Percentiles rank a stretch among this genome's conserved stretches.
Conservation (phyloP, 2,329 filamentous ascomycete species). For the Fusarium mangiferae region DNA sequence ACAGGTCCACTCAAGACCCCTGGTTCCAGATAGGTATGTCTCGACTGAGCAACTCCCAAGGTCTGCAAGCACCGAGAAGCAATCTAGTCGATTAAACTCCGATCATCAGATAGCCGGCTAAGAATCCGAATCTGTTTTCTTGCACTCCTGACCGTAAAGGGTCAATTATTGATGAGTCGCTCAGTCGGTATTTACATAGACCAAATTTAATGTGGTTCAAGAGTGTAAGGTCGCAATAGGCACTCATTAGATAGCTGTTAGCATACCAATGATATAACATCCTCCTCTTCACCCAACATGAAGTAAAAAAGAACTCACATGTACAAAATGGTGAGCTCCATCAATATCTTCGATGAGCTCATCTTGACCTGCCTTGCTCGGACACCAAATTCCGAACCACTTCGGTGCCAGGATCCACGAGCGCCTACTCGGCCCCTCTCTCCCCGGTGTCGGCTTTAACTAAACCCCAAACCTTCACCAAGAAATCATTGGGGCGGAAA, state of each 20-base stretch:
- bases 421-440: constrained; percentile 38
- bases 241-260: background rate
- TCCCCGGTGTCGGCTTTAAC: constrained; percentile 42
- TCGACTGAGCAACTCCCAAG: constrained; percentile 33
- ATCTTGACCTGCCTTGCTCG: constrained; percentile 11
- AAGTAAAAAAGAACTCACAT: background rate
- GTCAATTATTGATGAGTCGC: constrained; percentile 13
- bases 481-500: constrained; percentile 42
- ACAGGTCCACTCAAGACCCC: constrained; percentile 24
- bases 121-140: background rate
- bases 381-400: constrained; percentile 39
- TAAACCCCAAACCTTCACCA: constrained; percentile 15
- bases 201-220: background rate
- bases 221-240: too few species aligned
- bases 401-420: constrained; percentile 2
- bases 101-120: constrained; percentile 16
- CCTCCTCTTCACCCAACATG: background rate
- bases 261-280: background rate
- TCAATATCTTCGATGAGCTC: background rate
- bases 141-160: background rate
- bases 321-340: background rate
- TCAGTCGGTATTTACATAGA: background rate
- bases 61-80: constrained; percentile 13
- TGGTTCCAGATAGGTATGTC: constrained; percentile 11
- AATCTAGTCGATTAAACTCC: background rate